A percentile compares a stretch with the other conserved stretches of the same genome.
Evolutionary conservation across 441 rosid genomes (phyloP).

Genomic region (Corymbia calophylla): DNA sequence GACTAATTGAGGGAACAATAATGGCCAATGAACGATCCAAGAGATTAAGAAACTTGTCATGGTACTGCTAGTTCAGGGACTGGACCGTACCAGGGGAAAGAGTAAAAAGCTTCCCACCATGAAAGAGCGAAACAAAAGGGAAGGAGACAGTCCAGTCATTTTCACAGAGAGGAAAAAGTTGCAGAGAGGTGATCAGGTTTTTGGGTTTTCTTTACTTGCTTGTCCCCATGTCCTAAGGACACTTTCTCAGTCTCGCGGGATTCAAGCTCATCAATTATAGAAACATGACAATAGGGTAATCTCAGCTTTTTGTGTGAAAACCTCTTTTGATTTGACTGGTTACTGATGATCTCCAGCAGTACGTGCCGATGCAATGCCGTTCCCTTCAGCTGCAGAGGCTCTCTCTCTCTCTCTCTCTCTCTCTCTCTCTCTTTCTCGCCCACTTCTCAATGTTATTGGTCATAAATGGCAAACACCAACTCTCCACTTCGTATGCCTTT

Average conservation of each 20-base stretch:
- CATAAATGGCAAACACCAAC: neutral
- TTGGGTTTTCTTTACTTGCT: neutral
- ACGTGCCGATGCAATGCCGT: neutral
- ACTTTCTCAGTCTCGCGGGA: neutral
- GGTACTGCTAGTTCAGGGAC: neutral
- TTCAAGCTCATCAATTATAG: neutral
- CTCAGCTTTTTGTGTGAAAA: neutral
- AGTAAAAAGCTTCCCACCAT: slow-evolving; percentile 5
- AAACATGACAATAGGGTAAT: neutral
- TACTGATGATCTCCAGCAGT: neutral
- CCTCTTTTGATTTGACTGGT: slow-evolving; percentile 2
- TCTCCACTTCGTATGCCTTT: neutral
- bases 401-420: neutral
- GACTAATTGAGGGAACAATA: neutral
- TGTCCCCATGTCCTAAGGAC: neutral
- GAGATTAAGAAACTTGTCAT: neutral
- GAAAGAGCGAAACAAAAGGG: neutral
- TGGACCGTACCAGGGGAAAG: neutral
- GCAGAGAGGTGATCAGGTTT: neutral
- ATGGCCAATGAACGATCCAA: neutral
- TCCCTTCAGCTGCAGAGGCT: neutral
- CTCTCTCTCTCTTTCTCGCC: neutral
- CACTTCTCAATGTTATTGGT: neutral
- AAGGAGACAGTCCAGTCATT: neutral
- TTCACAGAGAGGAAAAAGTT: neutral